Evolutionary conservation across 202 grass and related monocot species (phyloP).

Genomic region (Carex sylvatica): DNA sequence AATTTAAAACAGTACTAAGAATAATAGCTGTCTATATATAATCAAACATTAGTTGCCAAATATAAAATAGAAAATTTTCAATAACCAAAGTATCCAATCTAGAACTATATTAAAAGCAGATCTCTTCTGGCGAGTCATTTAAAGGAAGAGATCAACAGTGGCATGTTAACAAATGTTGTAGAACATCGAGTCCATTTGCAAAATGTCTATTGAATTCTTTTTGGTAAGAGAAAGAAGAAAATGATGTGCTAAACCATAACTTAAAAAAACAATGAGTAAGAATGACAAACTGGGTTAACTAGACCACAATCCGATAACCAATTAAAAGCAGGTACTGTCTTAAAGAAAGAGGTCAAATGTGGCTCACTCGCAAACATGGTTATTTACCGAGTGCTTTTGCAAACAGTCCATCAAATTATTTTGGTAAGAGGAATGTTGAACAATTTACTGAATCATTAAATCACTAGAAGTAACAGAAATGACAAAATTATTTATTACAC

Average conservation of each 20-base stretch:
- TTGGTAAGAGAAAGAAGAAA: neutral
- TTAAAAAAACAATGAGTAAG: neutral
- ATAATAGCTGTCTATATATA: neutral
- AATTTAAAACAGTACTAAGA: neutral
- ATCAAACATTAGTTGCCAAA: neutral
- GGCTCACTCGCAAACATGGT: neutral
- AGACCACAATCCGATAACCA: neutral
- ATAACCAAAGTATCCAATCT: neutral
- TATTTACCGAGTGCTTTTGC: neutral
- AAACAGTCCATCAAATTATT: neutral
- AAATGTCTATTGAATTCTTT: neutral
- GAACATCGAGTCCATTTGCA: neutral
- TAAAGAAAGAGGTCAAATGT: neutral
- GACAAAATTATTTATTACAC: neutral
- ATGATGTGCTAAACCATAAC: neutral
- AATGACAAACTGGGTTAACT: neutral
- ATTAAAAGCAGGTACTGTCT: neutral
- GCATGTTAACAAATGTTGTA: neutral
- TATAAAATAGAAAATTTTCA: neutral
- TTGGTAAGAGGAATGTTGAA: neutral
- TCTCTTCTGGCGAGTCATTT: neutral
- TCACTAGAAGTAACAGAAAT: slow-evolving; percentile 2
- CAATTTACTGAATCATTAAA: neutral
- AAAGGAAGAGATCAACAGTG: neutral
- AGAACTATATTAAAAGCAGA: neutral